Conservation (phyloP, 768 basidiomycete genomes). For the Boletus pseudo-olivaceus region DNA sequence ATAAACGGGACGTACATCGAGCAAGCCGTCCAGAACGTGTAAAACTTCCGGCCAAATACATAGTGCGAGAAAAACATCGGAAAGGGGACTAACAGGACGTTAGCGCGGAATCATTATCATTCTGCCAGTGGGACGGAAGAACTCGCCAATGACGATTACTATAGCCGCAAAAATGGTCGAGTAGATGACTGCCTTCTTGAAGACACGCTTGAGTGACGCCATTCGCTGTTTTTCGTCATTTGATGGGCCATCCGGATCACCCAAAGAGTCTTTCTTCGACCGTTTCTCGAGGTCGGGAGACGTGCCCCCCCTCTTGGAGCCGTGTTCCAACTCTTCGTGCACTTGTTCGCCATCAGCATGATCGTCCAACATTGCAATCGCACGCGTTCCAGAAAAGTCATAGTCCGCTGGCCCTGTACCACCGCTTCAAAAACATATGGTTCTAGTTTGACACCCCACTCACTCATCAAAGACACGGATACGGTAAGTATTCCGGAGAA, state of each 20-base stretch:
- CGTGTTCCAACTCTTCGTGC: background rate
- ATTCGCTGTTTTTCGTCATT: conserved; percentile 9
- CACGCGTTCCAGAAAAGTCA: conserved; percentile 36
- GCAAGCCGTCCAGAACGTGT: conserved; percentile 37
- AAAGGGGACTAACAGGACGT: conserved; percentile 30
- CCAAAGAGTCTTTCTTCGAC: background rate
- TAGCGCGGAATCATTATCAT: background rate
- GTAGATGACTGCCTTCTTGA: conserved; percentile 33
- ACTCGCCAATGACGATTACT: conserved; percentile 34
- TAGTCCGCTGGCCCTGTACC: conserved; percentile 34
- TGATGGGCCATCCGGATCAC: background rate
- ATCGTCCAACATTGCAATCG: conserved; percentile 32
- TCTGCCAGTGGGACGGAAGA: too few species aligned
- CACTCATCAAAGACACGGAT: conserved; percentile 35
- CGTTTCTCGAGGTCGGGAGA: conserved; percentile 18
- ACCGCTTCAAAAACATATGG: background rate
- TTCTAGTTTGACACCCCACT: conserved; percentile 1
- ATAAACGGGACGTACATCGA: conserved; percentile 31
- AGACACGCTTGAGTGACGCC: conserved; percentile 25
- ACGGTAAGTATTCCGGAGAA: conserved; percentile 38
- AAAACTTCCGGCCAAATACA: conserved; percentile 35
- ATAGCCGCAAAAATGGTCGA: conserved; percentile 32
- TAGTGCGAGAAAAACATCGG: conserved; percentile 41
- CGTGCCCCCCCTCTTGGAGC: background rate
- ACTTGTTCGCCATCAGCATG: background rate